Conservation (phyloP, 495 filamentous ascomycete genomes). For the Neurospora tetrasperma region DNA sequence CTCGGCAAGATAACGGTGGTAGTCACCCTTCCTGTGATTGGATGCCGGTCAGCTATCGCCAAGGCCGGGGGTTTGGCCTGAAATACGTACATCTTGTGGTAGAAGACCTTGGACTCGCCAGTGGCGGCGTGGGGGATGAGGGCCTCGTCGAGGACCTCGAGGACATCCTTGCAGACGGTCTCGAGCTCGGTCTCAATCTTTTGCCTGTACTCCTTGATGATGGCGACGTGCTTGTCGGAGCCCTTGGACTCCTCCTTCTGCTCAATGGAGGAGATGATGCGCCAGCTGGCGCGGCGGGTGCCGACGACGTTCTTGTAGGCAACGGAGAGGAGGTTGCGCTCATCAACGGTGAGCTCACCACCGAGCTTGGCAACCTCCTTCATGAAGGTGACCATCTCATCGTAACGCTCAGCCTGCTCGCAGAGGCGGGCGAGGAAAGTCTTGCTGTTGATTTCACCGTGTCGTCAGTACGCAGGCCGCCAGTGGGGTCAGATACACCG, state of each 20-base stretch:
- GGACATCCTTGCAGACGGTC: constrained; percentile 96
- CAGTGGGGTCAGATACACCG: constrained; percentile 4
- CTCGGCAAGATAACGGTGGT: constrained; percentile 98
- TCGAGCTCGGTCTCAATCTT: constrained; percentile 98
- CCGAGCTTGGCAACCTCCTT: constrained; percentile 99
- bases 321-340: constrained; percentile 97
- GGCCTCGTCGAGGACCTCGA: constrained; percentile 88
- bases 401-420: constrained; percentile 99
- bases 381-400: constrained; percentile 99
- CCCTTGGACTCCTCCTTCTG: constrained; percentile 99
- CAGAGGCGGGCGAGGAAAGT: constrained; percentile 99
- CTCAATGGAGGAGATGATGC: constrained; percentile 99
- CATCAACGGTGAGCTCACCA: constrained; percentile 92
- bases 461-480: constrained; percentile 14
- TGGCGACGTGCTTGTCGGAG: constrained; percentile 89
- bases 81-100: constrained; percentile 95
- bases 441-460: constrained; percentile 59
- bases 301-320: constrained; percentile 99
- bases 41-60: neutral
- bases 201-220: constrained; percentile 95
- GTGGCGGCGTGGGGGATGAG: constrained; percentile 97
- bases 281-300: constrained; percentile 96
- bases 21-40: constrained; percentile 89
- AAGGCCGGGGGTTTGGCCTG: neutral
- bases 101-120: constrained; percentile 99